A percentile compares a stretch with the other conserved stretches of the same genome.
Evolutionary conservation across 2,329 filamentous ascomycete genomes (phyloP).

Genomic region (Stemphylium lycopersici): DNA sequence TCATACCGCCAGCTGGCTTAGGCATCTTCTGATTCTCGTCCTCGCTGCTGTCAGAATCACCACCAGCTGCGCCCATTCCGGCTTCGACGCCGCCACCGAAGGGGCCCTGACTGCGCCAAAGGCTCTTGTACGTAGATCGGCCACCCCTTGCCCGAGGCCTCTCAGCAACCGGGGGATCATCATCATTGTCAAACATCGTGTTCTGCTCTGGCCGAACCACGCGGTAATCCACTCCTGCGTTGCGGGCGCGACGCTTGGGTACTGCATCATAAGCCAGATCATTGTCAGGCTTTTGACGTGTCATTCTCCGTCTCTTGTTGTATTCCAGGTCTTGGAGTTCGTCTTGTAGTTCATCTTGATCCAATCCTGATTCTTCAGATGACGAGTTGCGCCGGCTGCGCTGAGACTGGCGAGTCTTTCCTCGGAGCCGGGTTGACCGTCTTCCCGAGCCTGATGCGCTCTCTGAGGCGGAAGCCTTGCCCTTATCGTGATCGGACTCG

Average conservation of each 20-base stretch:
- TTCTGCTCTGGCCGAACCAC: conserved; percentile 77
- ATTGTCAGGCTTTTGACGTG: conserved; percentile 45
- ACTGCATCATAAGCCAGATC: conserved; percentile 60
- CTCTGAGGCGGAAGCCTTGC: conserved; percentile 46
- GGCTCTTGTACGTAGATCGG: conserved; percentile 67
- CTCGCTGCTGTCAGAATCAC: conserved; percentile 95
- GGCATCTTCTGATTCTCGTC: conserved; percentile 77
- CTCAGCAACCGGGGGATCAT: conserved; percentile 69
- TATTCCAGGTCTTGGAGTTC: conserved; percentile 64
- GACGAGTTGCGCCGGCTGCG: conserved; percentile 56
- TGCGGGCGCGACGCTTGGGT: conserved; percentile 68
- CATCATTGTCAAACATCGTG: conserved; percentile 76
- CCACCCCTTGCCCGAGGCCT: conserved; percentile 68
- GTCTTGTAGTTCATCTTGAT: conserved; percentile 34
- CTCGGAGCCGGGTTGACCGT: conserved; percentile 59
- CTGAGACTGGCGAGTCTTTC: conserved; percentile 52
- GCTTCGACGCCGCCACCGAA: conserved; percentile 87
- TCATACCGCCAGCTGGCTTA: conserved; percentile 62
- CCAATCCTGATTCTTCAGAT: conserved; percentile 55
- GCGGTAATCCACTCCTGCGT: conserved; percentile 77
- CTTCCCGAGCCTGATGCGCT: conserved; percentile 52
- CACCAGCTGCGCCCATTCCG: conserved; percentile 75
- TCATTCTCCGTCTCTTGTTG: conserved; percentile 50
- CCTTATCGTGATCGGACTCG: conserved; percentile 57
- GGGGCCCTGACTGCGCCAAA: conserved; percentile 90